Evolutionary conservation across 2,329 filamentous ascomycete species (phyloP).

Genomic region (Fusarium sp.): DNA sequence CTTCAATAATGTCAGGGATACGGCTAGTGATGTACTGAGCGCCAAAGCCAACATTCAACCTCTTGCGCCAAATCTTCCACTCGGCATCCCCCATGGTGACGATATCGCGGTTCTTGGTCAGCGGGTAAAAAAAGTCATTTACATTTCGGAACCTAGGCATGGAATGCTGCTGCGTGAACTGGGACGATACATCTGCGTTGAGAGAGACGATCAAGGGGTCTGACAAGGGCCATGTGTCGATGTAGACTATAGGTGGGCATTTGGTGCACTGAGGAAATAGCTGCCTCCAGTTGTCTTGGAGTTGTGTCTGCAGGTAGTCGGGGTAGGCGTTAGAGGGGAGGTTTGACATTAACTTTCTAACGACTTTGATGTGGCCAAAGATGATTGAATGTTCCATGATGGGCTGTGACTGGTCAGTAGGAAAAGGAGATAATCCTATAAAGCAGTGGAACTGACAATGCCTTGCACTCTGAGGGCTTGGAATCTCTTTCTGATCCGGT

Average conservation of each 20-base stretch:
- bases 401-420: background rate
- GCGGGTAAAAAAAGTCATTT: conserved; percentile 39
- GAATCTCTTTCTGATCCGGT: background rate
- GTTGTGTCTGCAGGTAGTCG: conserved; percentile 23
- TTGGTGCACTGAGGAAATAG: conserved; percentile 30
- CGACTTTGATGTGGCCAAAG: conserved; percentile 25
- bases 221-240: conserved; percentile 45
- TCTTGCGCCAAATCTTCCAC: conserved; percentile 44
- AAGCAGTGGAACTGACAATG: background rate
- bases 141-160: conserved; percentile 43
- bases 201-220: conserved; percentile 29
- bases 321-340: conserved; percentile 30
- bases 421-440: background rate
- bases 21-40: conserved; percentile 48
- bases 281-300: conserved; percentile 29
- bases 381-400: conserved; percentile 36
- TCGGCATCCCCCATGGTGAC: conserved; percentile 44
- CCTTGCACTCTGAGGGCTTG: background rate
- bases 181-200: conserved; percentile 29
- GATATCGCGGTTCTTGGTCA: conserved; percentile 48
- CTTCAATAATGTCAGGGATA: conserved; percentile 51
- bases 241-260: conserved; percentile 41
- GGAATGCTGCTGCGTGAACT: conserved; percentile 35
- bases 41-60: conserved; percentile 52
- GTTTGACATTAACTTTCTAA: conserved; percentile 12